A percentile compares a stretch with the other conserved stretches of the same genome.
Evolutionary conservation across 345 rosid species (phyloP).

Genomic region (Bretschneidera sinensis): DNA sequence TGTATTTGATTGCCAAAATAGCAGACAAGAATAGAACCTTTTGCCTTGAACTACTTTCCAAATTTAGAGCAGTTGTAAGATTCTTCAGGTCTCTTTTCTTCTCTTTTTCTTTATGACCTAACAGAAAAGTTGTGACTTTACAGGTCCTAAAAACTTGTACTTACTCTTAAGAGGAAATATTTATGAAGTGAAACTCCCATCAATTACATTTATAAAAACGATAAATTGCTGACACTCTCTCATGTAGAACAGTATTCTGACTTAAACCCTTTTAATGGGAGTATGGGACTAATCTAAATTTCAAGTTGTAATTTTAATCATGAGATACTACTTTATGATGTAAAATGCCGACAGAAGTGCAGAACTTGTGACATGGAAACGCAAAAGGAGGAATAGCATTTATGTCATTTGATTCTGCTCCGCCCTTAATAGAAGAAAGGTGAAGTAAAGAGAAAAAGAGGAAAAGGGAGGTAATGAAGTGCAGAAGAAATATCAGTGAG

Average conservation of each 20-base stretch:
- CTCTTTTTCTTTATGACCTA: too few relatives aligned
- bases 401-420: slow-evolving; percentile 7
- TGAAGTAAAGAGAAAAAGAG: too few relatives aligned
- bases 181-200: too few relatives aligned
- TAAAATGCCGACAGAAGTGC: slow-evolving; percentile 4
- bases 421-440: slow-evolving; percentile 8
- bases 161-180: neutral
- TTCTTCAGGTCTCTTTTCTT: too few relatives aligned
- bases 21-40: too few relatives aligned
- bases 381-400: slow-evolving; percentile 7
- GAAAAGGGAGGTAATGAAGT: slow-evolving; percentile 18
- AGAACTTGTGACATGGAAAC: too few relatives aligned
- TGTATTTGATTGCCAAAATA: too few relatives aligned
- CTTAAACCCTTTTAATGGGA: neutral
- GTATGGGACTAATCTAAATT: neutral
- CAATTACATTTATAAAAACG: too few relatives aligned
- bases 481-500: slow-evolving; percentile 7
- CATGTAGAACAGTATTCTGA: neutral
- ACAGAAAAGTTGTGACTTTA: neutral
- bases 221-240: neutral
- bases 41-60: neutral
- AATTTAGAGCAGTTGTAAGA: neutral
- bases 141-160: too few relatives aligned
- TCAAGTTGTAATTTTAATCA: neutral
- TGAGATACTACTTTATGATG: neutral